These are phyloP conservation scores for Aristolochia californica DNA, from an alignment of 164 flowering plant genomes.

Conservation along the genomic window DNA sequence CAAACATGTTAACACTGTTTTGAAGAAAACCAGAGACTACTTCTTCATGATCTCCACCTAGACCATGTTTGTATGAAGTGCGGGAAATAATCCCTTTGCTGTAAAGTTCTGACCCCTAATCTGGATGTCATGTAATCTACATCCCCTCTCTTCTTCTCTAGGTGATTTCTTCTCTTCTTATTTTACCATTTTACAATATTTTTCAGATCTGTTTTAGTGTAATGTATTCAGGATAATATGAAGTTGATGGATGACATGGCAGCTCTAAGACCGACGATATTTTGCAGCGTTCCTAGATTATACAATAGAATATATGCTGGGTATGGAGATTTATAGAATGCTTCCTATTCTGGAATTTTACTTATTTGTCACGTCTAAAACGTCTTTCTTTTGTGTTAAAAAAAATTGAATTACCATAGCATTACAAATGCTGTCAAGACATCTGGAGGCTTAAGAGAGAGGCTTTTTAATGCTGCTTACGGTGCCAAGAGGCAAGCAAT, in stretches of 20 bases:
- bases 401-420: constrained; percentile 28
- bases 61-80: no score
- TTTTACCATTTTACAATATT: background rate
- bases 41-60: no score
- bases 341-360: background rate
- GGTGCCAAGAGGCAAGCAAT: constrained; percentile 90
- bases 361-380: background rate
- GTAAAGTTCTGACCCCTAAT: no score
- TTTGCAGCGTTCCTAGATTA: constrained; percentile 92
- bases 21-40: no score
- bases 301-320: constrained; percentile 84
- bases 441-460: constrained; percentile 73
- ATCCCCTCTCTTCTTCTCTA: no score
- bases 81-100: no score
- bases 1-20: no score
- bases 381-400: background rate
- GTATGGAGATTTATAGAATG: constrained; percentile 15
- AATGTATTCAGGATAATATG: constrained; percentile 66
- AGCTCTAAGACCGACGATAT: constrained; percentile 79
- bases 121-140: no score
- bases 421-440: constrained; percentile 79
- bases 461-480: constrained; percentile 81
- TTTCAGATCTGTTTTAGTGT: background rate
- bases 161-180: no score
- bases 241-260: constrained; percentile 92